Conservation (phyloP, 2,329 filamentous ascomycete species). For the Raffaelea albimanens region DNA sequence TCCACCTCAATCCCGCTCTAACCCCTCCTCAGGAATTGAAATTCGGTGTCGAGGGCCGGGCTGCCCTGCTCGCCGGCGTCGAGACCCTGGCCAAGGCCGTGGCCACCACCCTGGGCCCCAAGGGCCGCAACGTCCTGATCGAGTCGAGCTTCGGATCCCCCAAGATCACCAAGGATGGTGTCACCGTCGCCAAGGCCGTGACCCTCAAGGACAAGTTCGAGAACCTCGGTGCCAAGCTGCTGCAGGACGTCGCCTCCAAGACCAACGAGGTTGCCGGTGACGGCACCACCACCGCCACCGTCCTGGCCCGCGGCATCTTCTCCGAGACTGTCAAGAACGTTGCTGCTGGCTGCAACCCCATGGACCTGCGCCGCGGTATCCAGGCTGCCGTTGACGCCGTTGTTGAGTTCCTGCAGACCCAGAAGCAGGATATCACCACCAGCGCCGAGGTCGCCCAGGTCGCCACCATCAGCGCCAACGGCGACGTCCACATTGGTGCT, state of each 20-base stretch:
- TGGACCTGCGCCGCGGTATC: slow-evolving; percentile 95
- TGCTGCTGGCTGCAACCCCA: slow-evolving; percentile 97
- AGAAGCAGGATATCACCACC: slow-evolving; percentile 98
- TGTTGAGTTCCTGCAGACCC: slow-evolving; percentile 84
- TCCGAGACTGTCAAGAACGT: slow-evolving; percentile 99
- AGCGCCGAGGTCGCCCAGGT: slow-evolving; percentile 96
- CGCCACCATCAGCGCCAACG: slow-evolving; percentile 96
- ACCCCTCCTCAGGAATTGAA: slow-evolving; percentile 68
- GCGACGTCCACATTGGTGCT: slow-evolving; percentile 87
- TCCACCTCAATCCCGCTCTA: not conserved
- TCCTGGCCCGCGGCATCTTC: slow-evolving; percentile 96
- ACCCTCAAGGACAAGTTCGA: slow-evolving; percentile 98
- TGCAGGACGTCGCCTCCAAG: slow-evolving; percentile 98
- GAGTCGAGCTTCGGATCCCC: slow-evolving; percentile 97
- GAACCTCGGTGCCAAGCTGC: slow-evolving; percentile 92
- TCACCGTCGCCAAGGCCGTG: slow-evolving; percentile 83
- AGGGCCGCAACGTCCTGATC: slow-evolving; percentile 96
- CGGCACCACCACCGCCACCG: slow-evolving; percentile 94
- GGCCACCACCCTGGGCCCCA: slow-evolving; percentile 90
- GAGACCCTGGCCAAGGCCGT: slow-evolving; percentile 96
- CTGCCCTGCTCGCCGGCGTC: slow-evolving; percentile 81
- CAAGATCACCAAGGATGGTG: slow-evolving; percentile 98
- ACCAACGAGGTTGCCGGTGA: slow-evolving; percentile 99
- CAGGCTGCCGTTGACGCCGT: slow-evolving; percentile 94
- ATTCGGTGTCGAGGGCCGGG: slow-evolving; percentile 92